These are phyloP conservation scores for Inonotus obliquus DNA, from an alignment of 1,284 basidiomycete species.

Conservation along the genomic window DNA sequence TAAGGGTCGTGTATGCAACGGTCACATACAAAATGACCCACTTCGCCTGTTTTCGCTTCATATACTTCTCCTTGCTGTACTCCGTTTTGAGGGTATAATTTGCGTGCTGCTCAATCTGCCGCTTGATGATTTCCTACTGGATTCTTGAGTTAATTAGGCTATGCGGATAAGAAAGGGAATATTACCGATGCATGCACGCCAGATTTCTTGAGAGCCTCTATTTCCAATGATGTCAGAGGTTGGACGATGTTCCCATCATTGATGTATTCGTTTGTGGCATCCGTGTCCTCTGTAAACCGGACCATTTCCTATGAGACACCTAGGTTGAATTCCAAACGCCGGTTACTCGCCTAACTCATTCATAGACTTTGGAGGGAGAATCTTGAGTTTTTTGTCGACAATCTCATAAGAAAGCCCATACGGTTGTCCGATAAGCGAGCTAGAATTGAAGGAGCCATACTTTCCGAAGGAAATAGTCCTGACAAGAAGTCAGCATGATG, in stretches of 20 bases:
- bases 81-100: constrained; percentile 91
- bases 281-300: constrained; percentile 68
- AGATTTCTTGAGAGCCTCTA: constrained; percentile 72
- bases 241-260: constrained; percentile 77
- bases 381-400: constrained; percentile 56
- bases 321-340: neutral
- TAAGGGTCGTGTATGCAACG: neutral
- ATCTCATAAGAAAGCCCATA: constrained; percentile 81
- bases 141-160: constrained; percentile 17
- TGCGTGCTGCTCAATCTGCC: constrained; percentile 87
- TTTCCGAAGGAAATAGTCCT: constrained; percentile 68
- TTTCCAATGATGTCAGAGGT: constrained; percentile 76
- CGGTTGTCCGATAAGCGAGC: constrained; percentile 65
- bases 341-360: constrained; percentile 64
- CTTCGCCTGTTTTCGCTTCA: constrained; percentile 94
- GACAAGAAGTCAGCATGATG: constrained; percentile 13
- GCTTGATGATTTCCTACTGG: constrained; percentile 83
- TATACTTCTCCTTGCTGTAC: constrained; percentile 96
- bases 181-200: constrained; percentile 71
- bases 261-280: constrained; percentile 86
- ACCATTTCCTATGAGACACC: constrained; percentile 17
- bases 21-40: constrained; percentile 33
- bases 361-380: constrained; percentile 56
- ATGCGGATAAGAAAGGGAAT: constrained; percentile 2
- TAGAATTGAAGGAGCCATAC: constrained; percentile 66